Evolutionary conservation across 768 basidiomycete genomes (phyloP).

Genomic region (Pisolithus orientalis): DNA sequence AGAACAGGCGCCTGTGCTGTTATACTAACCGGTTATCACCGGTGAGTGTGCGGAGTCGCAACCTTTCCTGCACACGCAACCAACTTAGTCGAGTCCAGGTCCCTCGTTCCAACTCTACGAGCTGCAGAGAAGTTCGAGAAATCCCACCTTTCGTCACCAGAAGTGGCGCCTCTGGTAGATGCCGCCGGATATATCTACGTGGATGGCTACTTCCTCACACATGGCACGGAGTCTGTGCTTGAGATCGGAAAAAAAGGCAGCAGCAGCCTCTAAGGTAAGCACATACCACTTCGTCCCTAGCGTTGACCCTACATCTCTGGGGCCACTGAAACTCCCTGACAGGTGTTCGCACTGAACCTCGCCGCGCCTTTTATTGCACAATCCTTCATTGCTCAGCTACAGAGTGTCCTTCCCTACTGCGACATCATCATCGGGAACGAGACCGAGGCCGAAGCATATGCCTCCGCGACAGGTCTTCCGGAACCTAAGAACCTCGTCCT

Average conservation of each 20-base stretch:
- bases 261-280: conserved; percentile 64
- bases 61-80: neutral
- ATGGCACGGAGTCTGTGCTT: conserved; percentile 69
- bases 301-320: neutral
- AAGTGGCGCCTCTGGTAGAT: conserved; percentile 71
- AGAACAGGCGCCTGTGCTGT: conserved; percentile 97
- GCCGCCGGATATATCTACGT: conserved; percentile 87
- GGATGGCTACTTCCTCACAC: conserved; percentile 96
- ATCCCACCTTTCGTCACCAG: conserved; percentile 69
- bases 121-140: conserved; percentile 87
- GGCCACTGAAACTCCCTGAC: neutral
- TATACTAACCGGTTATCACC: conserved; percentile 86
- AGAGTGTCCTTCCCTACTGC: conserved; percentile 73
- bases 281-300: no score
- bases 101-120: conserved; percentile 86
- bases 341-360: conserved; percentile 90
- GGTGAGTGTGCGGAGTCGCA: conserved; percentile 40
- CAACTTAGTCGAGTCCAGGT: conserved; percentile 39
- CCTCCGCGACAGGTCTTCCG: conserved; percentile 60
- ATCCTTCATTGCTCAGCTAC: conserved; percentile 82
- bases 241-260: conserved; percentile 75
- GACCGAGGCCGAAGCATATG: conserved; percentile 86
- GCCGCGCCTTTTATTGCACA: conserved; percentile 96
- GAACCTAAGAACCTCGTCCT: conserved; percentile 57
- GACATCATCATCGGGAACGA: conserved; percentile 98